These are phyloP conservation scores for Xylariaceae sp. DNA, from an alignment of 2,329 filamentous ascomycete genomes.

Conservation along the genomic window DNA sequence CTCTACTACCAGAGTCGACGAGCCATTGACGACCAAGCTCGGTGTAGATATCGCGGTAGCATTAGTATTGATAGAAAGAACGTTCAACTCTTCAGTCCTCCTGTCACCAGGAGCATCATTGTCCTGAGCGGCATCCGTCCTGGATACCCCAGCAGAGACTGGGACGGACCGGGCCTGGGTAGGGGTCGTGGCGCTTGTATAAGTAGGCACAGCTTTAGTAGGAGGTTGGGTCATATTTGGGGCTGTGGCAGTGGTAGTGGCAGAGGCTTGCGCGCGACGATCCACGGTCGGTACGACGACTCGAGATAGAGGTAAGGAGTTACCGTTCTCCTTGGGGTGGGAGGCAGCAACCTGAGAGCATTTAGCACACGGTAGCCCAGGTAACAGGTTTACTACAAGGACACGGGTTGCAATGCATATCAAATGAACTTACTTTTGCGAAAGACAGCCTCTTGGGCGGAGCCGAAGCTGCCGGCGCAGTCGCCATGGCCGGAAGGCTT, in stretches of 20 bases:
- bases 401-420: not conserved
- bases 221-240: constrained; percentile 17
- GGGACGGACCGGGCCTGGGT: constrained; percentile 18
- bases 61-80: constrained; percentile 19
- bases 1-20: constrained; percentile 37
- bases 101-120: constrained; percentile 16
- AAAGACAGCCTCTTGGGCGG: constrained; percentile 32
- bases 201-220: constrained; percentile 12
- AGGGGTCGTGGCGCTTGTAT: constrained; percentile 16
- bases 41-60: constrained; percentile 28
- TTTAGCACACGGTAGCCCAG: constrained; percentile 8
- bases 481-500: constrained; percentile 25
- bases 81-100: constrained; percentile 22
- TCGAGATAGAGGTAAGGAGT: constrained; percentile 23
- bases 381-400: not conserved
- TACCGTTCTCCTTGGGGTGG: constrained; percentile 28
- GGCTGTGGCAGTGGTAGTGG: constrained; percentile 16
- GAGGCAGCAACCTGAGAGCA: constrained; percentile 30
- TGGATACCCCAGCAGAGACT: constrained; percentile 16
- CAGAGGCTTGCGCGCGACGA: constrained; percentile 25
- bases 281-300: constrained; percentile 31
- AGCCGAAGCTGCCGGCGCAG: constrained; percentile 26
- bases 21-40: constrained; percentile 47
- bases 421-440: constrained; percentile 27
- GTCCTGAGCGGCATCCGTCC: constrained; percentile 7